Conservation (phyloP, 75 land plant genomes). For the Cunninghamia lanceolata region DNA sequence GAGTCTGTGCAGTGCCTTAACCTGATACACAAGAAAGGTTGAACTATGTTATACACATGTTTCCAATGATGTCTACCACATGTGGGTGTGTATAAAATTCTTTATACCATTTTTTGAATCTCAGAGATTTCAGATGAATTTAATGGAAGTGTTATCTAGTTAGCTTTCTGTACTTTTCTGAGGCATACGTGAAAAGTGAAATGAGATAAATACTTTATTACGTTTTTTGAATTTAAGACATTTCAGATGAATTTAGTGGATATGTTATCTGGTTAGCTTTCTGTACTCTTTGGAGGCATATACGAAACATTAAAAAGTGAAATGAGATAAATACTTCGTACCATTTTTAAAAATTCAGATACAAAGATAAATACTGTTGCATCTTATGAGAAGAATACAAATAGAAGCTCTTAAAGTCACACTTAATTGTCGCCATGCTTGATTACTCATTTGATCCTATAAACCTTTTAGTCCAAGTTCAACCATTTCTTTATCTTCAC, state of each 20-base stretch:
- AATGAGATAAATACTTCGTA: too few species aligned
- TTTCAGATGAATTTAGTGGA: not conserved
- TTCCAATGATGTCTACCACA: not conserved
- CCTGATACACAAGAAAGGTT: conserved; percentile 4
- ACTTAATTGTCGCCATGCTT: not conserved
- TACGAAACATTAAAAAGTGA: too few species aligned
- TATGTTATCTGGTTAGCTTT: not conserved
- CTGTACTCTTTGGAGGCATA: too few species aligned
- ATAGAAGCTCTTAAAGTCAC: not conserved
- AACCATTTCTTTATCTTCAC: not conserved
- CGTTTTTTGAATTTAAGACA: not conserved
- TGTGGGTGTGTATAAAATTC: not conserved
- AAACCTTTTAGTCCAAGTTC: not conserved
- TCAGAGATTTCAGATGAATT: not conserved
- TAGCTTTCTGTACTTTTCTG: not conserved
- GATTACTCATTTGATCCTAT: not conserved
- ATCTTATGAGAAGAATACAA: not conserved
- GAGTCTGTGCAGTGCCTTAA: conserved; percentile 8
- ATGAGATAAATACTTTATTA: not conserved
- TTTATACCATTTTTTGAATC: not conserved
- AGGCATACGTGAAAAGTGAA: not conserved
- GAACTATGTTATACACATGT: not conserved
- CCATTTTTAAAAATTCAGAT: too few species aligned
- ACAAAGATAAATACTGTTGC: too few species aligned
- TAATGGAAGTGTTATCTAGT: not conserved